These are phyloP conservation scores for Candida labiduridarum DNA, from an alignment of 1,139 yeast species.

Conservation along the genomic window DNA sequence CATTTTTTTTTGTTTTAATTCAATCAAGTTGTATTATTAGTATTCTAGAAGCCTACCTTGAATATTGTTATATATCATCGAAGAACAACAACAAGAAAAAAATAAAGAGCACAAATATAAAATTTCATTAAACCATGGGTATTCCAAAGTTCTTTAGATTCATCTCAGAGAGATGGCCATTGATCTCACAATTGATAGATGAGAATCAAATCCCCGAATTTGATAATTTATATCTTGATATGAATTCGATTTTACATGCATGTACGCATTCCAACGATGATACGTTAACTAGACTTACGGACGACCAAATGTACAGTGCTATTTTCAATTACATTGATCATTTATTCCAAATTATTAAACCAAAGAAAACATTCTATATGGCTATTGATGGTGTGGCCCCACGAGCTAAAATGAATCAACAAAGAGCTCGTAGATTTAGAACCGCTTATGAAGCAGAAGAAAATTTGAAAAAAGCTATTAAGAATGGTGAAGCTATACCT, in stretches of 20 bases:
- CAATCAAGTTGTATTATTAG: constrained; percentile 1
- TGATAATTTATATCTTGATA: constrained; percentile 91
- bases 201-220: constrained; percentile 89
- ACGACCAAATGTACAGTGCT: constrained; percentile 91
- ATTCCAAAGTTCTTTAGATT: constrained; percentile 95
- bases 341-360: constrained; percentile 82
- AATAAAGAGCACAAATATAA: not conserved
- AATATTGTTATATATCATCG: not conserved
- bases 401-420: constrained; percentile 99
- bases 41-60: not conserved
- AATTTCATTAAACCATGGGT: constrained; percentile 50
- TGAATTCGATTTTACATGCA: constrained; percentile 95
- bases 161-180: constrained; percentile 99
- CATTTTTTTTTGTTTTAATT: constrained; percentile 1
- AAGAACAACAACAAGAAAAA: not conserved
- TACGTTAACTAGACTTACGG: constrained; percentile 65
- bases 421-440: constrained; percentile 94
- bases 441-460: constrained; percentile 93
- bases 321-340: constrained; percentile 95
- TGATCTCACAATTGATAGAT: constrained; percentile 85
- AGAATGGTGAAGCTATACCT: constrained; percentile 63
- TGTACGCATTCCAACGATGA: constrained; percentile 83
- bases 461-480: constrained; percentile 64
- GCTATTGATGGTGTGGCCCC: constrained; percentile 99
- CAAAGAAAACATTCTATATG: constrained; percentile 87